Evolutionary conservation across 495 filamentous ascomycete genomes (phyloP).

Genomic region (Cercophora newfieldiana): DNA sequence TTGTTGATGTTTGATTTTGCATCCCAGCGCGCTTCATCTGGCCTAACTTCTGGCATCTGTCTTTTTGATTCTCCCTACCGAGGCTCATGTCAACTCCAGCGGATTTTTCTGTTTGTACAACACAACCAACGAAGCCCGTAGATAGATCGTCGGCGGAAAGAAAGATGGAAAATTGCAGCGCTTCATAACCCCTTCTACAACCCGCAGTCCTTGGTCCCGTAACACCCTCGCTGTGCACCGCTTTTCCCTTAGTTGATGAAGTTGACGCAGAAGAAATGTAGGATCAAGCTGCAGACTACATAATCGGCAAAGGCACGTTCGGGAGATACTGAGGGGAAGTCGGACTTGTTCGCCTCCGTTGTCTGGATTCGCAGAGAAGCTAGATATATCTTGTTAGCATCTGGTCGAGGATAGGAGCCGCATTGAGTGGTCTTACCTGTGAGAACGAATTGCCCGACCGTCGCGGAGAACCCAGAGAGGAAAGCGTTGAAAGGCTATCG

Average conservation of each 20-base stretch:
- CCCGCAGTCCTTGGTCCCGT: background rate
- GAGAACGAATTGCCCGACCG: conserved; percentile 96
- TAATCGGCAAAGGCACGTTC: conserved; percentile 95
- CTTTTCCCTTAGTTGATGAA: conserved; percentile 80
- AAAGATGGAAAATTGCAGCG: background rate
- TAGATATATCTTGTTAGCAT: conserved; percentile 23
- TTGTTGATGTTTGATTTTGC: conserved; percentile 16
- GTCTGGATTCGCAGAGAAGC: conserved; percentile 88
- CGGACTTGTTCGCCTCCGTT: conserved; percentile 68
- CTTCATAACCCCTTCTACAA: background rate
- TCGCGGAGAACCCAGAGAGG: conserved; percentile 88
- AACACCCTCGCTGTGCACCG: background rate
- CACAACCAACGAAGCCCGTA: conserved; percentile 4
- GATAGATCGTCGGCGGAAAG: background rate
- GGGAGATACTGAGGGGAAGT: conserved; percentile 67
- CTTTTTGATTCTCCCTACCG: background rate
- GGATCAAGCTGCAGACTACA: conserved; percentile 87
- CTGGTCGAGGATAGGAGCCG: background rate
- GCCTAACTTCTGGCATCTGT: conserved; percentile 8
- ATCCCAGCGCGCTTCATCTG: background rate
- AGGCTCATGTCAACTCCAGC: background rate
- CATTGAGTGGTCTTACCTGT: conserved; percentile 58
- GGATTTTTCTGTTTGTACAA: background rate
- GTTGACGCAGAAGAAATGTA: conserved; percentile 99
- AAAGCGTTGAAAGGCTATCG: conserved; percentile 96